These are phyloP conservation scores for Coniferiporia weirii DNA, from an alignment of 1,284 basidiomycete species.

Conservation along the genomic window DNA sequence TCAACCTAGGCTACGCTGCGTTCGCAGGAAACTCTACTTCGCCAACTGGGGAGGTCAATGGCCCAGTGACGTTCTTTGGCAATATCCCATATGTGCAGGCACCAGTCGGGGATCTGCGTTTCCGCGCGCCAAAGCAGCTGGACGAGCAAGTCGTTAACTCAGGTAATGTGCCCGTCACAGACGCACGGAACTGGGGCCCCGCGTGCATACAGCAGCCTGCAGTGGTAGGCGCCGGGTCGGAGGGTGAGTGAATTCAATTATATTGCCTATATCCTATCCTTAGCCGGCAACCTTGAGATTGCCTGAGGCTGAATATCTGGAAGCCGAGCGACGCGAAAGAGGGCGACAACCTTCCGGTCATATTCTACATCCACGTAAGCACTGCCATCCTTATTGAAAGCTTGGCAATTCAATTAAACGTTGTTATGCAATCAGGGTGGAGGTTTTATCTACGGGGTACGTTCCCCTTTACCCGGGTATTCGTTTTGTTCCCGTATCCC, in stretches of 20 bases:
- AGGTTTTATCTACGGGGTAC: constrained; percentile 34
- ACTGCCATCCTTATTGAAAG: not conserved
- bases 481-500: not conserved
- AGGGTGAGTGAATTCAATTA: constrained; percentile 26
- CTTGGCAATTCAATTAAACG: not conserved
- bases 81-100: constrained; percentile 52
- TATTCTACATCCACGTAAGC: constrained; percentile 41
- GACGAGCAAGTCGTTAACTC: constrained; percentile 30
- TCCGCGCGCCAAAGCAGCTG: constrained; percentile 42
- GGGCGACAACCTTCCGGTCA: constrained; percentile 40
- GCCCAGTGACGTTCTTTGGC: constrained; percentile 39
- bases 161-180: constrained; percentile 25
- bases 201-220: constrained; percentile 41
- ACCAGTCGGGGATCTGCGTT: constrained; percentile 46
- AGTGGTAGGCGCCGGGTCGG: constrained; percentile 36
- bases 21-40: constrained; percentile 40
- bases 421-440: constrained; percentile 32
- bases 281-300: constrained; percentile 30
- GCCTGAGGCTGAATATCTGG: constrained; percentile 50
- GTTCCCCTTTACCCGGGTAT: not conserved
- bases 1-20: constrained; percentile 46
- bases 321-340: constrained; percentile 39
- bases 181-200: constrained; percentile 39
- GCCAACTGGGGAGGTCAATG: constrained; percentile 31
- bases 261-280: not conserved